Base-by-base conservation (phyloP, 2,329 filamentous ascomycete genomes). In the Aspergillus transmontanensis region DNA sequence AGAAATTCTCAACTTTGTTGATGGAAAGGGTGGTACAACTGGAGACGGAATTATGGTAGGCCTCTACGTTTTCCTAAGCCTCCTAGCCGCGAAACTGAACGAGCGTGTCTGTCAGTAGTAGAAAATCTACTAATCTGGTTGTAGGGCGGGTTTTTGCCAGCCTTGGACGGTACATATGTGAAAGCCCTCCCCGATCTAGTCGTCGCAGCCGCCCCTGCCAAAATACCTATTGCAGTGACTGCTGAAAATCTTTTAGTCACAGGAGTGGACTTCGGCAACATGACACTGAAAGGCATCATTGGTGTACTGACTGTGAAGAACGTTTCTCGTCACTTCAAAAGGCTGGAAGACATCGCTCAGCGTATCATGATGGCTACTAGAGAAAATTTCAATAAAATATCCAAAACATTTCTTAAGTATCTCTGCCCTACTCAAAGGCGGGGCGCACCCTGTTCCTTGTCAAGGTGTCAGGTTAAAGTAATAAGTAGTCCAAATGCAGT, bases 1-100 rank as follows among this genome's bases (percentile, higher is more conserved):
- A 48, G 11, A 34, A 62, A 16, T 32, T 58, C 19, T 62, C 53
- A 6, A 46, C n/a, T 46, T 26, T 45, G 19, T 41, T 51, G 32
- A 58, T 55, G 30, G 48, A 58, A 55, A 54, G 34, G 9, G 21
- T 62, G 36, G 28, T 62, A 23, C 36, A 58, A 48, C 16, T 62
- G 39, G 55, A 62, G 32, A 36, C 39, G 10, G 23, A 43, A 43
- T 23, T 50, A 32, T 56, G 34, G 45, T 61, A 61, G 59, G 45
- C 53, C 34, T 34, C 30, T 51, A 21, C 14, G 5, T 50, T 50
- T n/a, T 28, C 46, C 19, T 30, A 16, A 30, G 26, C 11, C 11
- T 26, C 11, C 45, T 48, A 26, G n/a, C 23, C 45, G 45, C 11
- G 5, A 48, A 48, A 21, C 45, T 48, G 21, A 26, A 14, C 21